phyloP scores from a whole-genome alignment of 1,284 basidiomycete species.

The Afroboletus lepidellus region DNA sequence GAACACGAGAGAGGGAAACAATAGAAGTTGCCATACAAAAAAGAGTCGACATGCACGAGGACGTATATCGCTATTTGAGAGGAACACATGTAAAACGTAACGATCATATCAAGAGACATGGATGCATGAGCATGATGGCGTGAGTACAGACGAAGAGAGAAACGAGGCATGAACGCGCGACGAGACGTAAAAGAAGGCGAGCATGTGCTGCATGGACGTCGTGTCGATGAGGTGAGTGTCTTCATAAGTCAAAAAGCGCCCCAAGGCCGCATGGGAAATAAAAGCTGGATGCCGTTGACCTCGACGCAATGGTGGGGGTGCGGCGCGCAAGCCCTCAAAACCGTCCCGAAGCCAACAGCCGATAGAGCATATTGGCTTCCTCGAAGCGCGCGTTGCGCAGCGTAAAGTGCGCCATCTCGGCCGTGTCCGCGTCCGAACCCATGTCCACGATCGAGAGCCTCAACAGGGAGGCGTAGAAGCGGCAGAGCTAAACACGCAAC shows the following conservation, averaged over 20 bases:
- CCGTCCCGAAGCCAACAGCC: slow-evolving; percentile 46
- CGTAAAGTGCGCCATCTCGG: slow-evolving; percentile 74
- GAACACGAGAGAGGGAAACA: too few relatives aligned
- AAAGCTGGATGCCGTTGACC: slow-evolving; percentile 1
- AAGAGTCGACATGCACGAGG: neutral
- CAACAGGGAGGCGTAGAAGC: slow-evolving; percentile 71
- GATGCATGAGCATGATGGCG: slow-evolving; percentile 7
- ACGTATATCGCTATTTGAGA: neutral
- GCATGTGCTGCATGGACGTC: slow-evolving; percentile 7
- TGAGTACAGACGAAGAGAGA: slow-evolving; percentile 8
- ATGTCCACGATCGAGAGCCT: slow-evolving; percentile 61
- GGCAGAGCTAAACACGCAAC: slow-evolving; percentile 53
- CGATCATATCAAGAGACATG: slow-evolving; percentile 6
- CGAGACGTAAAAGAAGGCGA: neutral
- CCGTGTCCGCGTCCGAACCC: slow-evolving; percentile 58
- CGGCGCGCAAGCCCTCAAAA: slow-evolving; percentile 32
- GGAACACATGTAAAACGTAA: neutral
- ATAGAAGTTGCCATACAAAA: neutral
- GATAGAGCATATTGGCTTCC: slow-evolving; percentile 70
- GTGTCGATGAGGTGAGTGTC: slow-evolving; percentile 9
- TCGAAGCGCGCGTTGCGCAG: slow-evolving; percentile 67
- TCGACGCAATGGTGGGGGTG: neutral
- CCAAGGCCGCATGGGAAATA: slow-evolving; percentile 4
- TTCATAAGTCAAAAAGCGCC: slow-evolving; percentile 20
- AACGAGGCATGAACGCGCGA: slow-evolving; percentile 1